Evolutionary conservation across 2,329 filamentous ascomycete species (phyloP).

Genomic region (Aspergillus felis): DNA sequence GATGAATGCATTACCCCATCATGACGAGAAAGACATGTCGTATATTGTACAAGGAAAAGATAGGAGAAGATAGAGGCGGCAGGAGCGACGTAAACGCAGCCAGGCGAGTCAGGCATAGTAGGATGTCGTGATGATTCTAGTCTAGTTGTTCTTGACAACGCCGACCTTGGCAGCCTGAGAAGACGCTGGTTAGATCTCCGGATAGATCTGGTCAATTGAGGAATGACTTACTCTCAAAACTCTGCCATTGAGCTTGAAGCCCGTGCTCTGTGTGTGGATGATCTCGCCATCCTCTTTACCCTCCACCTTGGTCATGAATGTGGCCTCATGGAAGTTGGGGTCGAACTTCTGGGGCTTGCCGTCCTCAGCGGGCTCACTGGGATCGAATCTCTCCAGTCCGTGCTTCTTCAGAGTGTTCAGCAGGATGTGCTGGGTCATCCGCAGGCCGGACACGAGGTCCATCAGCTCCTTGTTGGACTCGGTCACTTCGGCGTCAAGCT

Average conservation of each 20-base stretch:
- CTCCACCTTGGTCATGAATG: constrained; percentile 83
- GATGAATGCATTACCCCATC: constrained; percentile 18
- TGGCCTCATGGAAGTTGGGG: constrained; percentile 94
- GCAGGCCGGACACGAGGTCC: constrained; percentile 80
- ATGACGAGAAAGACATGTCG: constrained; percentile 25
- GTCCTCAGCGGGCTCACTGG: constrained; percentile 44
- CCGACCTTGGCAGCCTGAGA: constrained; percentile 80
- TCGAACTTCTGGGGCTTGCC: constrained; percentile 79
- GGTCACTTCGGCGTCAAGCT: constrained; percentile 56
- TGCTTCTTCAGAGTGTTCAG: constrained; percentile 89
- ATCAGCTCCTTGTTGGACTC: constrained; percentile 66
- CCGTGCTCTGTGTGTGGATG: constrained; percentile 92
- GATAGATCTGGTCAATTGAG: background rate
- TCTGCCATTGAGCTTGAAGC: constrained; percentile 88
- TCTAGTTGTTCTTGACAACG: constrained; percentile 75
- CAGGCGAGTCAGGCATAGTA: background rate
- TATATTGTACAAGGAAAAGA: constrained; percentile 33
- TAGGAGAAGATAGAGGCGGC: constrained; percentile 4
- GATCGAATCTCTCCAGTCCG: constrained; percentile 84
- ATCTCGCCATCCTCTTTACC: constrained; percentile 88
- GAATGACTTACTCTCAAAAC: constrained; percentile 61
- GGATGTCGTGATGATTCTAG: constrained; percentile 3
- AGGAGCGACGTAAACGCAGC: constrained; percentile 3
- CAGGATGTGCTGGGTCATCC: constrained; percentile 90
- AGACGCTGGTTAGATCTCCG: constrained; percentile 10